Conservation (phyloP, 768 basidiomycete species). For the Tricholoma bakamatsutake region DNA sequence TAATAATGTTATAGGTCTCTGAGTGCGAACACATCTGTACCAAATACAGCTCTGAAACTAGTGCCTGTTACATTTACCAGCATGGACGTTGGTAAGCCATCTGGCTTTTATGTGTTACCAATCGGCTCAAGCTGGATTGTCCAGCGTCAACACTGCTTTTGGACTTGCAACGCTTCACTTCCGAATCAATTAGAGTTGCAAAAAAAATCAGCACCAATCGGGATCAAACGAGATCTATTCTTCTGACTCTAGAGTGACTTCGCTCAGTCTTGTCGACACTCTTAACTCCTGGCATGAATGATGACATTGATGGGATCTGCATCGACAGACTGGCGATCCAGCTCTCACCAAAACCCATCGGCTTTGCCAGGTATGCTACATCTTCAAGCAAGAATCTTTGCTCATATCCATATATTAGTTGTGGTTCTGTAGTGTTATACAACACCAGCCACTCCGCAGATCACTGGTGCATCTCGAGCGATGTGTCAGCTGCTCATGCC, state of each 20-base stretch:
- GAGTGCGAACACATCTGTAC: constrained; percentile 12
- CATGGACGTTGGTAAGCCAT: constrained; percentile 19
- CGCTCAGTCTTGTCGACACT: constrained; percentile 57
- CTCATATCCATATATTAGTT: constrained; percentile 21
- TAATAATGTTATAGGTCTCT: constrained; percentile 12
- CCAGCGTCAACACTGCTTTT: constrained; percentile 46
- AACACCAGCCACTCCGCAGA: constrained; percentile 29
- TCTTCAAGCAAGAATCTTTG: not conserved
- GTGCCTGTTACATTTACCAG: constrained; percentile 14
- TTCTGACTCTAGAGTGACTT: constrained; percentile 47
- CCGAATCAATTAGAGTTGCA: constrained; percentile 41
- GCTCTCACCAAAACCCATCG: constrained; percentile 33
- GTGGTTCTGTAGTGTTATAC: constrained; percentile 38
- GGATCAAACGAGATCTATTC: constrained; percentile 34
- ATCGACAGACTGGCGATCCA: constrained; percentile 46
- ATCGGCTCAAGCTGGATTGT: not conserved
- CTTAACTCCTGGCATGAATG: constrained; percentile 64
- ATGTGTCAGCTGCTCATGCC: constrained; percentile 64
- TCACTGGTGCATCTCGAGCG: constrained; percentile 69
- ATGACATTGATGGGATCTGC: constrained; percentile 67
- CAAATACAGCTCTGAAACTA: constrained; percentile 21
- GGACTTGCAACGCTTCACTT: constrained; percentile 46
- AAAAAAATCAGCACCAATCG: constrained; percentile 46
- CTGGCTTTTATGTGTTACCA: not conserved
- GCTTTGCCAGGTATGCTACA: constrained; percentile 42